Base-by-base conservation (phyloP, 78 protist species). In the Thecamonas trahens region DNA sequence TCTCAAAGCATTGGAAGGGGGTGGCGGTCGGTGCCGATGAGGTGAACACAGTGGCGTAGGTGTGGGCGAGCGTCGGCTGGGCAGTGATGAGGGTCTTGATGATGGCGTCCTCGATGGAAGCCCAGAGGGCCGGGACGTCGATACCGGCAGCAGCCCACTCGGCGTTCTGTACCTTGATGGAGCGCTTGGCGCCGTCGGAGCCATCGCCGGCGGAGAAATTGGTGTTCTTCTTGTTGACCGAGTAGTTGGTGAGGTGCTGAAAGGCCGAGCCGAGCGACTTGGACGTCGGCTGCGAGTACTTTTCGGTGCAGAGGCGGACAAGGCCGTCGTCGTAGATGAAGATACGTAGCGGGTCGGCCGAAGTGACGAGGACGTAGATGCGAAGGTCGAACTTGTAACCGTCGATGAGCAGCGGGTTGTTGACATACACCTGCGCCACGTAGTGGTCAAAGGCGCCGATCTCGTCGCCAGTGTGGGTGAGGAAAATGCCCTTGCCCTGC, bases 281-380 rank as follows among this genome's bases (percentile, higher is more conserved):
- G 0, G 0, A 15, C 22, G 9, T 61, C n/a, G 72, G 74, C 42
- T 31, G 38, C 55, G 0, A 35, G 39, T 86, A 86, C 54, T 31
- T 3, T 31, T 68, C 53, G 24, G 86, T 75, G 37, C 58, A 15
- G 24, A 85, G 39, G 11, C 90, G 70, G 26, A 70, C 86, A 22
- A 87, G 61, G 29, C 92, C 92, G 7, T 82, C 83, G 1, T 58
- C 8, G 64, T 58, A 42, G 29, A 82, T 20, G 18, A 63, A 82
- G 2, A 67, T 20, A 17, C 83, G 64, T 39, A 82, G 50, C 6
- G 91, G 91, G 31, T 62, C 59, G 60, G 69, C 44, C 0, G 63
- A 34, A 4, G 85, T 62, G 44, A 86, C 77, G 18, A 71, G 61
- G 2, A 84, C 91, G 59, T 91, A 91, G 1, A 76, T 8, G 42